phyloP scores from a whole-genome alignment of 2,329 filamentous ascomycete genomes.

The Gyromitra esculenta region DNA sequence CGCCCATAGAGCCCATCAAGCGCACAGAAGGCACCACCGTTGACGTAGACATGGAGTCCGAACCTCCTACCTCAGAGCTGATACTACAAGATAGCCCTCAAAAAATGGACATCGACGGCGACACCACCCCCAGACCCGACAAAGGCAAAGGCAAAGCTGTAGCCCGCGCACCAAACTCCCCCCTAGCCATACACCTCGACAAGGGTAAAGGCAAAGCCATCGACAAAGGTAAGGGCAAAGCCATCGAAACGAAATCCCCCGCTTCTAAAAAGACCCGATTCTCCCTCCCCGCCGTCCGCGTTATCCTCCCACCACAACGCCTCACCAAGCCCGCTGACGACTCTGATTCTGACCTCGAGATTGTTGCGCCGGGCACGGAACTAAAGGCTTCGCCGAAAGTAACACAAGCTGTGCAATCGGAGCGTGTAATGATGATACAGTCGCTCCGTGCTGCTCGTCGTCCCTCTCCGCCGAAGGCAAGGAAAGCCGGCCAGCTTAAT shows the following conservation, averaged over 20 bases:
- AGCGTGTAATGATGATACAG: slow-evolving; percentile 62
- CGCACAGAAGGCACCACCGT: neutral
- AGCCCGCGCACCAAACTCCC: neutral
- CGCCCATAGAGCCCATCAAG: neutral
- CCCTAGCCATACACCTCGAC: neutral
- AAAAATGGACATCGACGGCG: slow-evolving; percentile 29
- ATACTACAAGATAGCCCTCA: neutral
- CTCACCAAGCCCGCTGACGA: slow-evolving; percentile 56
- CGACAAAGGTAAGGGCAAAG: slow-evolving; percentile 72
- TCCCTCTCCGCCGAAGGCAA: slow-evolving; percentile 23
- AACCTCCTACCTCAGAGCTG: neutral
- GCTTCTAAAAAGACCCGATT: slow-evolving; percentile 51
- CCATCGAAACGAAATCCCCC: slow-evolving; percentile 58
- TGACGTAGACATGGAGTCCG: slow-evolving; percentile 26
- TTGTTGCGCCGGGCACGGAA: slow-evolving; percentile 65
- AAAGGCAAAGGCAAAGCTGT: slow-evolving; percentile 46
- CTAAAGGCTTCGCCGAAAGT: slow-evolving; percentile 60
- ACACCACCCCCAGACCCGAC: slow-evolving; percentile 14
- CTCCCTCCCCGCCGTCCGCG: slow-evolving; percentile 43
- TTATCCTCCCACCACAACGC: slow-evolving; percentile 32
- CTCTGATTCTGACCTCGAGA: slow-evolving; percentile 71
- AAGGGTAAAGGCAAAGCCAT: slow-evolving; percentile 54
- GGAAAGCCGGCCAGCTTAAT: slow-evolving; percentile 67
- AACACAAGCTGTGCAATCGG: slow-evolving; percentile 59
- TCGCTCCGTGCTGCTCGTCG: slow-evolving; percentile 37